Evolutionary conservation across 2,329 filamentous ascomycete species (phyloP).

Genomic region (Byssochlamys sp.): DNA sequence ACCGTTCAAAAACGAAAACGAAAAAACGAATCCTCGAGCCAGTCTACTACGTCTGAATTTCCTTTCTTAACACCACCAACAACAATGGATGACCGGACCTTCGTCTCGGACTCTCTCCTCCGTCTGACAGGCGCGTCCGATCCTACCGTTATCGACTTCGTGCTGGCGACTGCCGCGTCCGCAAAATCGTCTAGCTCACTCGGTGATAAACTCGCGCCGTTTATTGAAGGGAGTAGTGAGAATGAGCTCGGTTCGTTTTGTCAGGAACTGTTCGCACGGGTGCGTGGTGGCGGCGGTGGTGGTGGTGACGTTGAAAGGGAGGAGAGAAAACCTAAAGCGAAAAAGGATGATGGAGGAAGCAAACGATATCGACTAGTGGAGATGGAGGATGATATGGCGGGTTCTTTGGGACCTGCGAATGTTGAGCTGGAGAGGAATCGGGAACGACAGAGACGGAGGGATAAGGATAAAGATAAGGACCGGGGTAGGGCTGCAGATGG

Average conservation of each 20-base stretch:
- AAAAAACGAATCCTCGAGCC: background rate
- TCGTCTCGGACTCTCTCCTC: constrained; percentile 43
- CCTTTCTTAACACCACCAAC: background rate
- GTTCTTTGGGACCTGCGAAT: constrained; percentile 21
- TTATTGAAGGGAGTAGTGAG: constrained; percentile 40
- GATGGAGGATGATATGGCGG: constrained; percentile 40
- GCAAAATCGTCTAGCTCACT: constrained; percentile 41
- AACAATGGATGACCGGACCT: constrained; percentile 32
- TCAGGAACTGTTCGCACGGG: constrained; percentile 35
- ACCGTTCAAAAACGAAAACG: background rate
- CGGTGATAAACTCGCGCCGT: constrained; percentile 42
- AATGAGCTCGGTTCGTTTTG: constrained; percentile 41
- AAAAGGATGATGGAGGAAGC: constrained; percentile 24
- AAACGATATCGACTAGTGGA: constrained; percentile 47
- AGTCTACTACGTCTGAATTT: background rate
- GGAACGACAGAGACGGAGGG: constrained; percentile 13
- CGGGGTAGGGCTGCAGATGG: constrained; percentile 5
- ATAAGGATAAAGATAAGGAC: constrained; percentile 16
- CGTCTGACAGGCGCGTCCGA: constrained; percentile 48
- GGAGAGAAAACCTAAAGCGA: constrained; percentile 12
- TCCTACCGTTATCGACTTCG: constrained; percentile 47
- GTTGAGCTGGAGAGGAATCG: constrained; percentile 30
- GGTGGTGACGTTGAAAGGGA: constrained; percentile 6
- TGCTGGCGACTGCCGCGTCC: constrained; percentile 44
- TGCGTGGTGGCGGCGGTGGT: constrained; percentile 17